These are phyloP conservation scores for Austropuccinia psidii DNA, from an alignment of 1,284 basidiomycete species.

Conservation along the genomic window DNA sequence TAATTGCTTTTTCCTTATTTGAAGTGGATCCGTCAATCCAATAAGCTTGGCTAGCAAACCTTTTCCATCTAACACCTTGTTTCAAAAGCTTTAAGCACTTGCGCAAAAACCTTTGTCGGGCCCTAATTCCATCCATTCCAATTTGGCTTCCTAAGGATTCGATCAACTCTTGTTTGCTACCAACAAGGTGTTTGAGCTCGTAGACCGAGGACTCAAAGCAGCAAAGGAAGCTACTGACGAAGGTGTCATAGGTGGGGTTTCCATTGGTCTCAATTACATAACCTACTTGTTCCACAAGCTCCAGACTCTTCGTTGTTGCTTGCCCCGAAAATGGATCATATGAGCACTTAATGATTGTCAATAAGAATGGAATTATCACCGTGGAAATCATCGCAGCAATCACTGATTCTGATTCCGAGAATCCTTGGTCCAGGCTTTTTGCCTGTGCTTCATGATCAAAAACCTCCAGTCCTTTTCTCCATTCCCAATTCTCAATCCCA, in stretches of 20 bases:
- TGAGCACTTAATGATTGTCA: slow-evolving; percentile 62
- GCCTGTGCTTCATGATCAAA: slow-evolving; percentile 14
- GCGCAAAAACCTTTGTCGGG: slow-evolving; percentile 25
- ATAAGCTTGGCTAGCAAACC: background rate
- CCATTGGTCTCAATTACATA: slow-evolving; percentile 27
- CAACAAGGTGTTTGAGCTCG: slow-evolving; percentile 23
- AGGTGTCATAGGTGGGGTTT: slow-evolving; percentile 23
- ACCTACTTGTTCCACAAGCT: slow-evolving; percentile 69
- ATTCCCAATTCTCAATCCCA: slow-evolving; percentile 35
- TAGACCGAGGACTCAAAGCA: background rate
- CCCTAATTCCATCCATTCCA: slow-evolving; percentile 33
- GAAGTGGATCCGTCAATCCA: slow-evolving; percentile 1
- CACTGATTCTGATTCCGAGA: slow-evolving; percentile 46
- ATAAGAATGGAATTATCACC: slow-evolving; percentile 67
- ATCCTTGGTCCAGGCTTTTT: background rate
- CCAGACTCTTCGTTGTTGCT: slow-evolving; percentile 60
- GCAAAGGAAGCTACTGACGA: slow-evolving; percentile 18
- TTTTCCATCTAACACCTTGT: slow-evolving; percentile 32
- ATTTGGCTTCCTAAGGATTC: slow-evolving; percentile 19
- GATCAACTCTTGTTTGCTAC: slow-evolving; percentile 6
- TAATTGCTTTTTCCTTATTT: background rate
- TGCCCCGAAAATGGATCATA: slow-evolving; percentile 72
- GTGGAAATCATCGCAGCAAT: slow-evolving; percentile 79
- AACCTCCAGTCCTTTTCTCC: slow-evolving; percentile 28
- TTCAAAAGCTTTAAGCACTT: slow-evolving; percentile 24